Evolutionary conservation across 2,329 filamentous ascomycete species (phyloP).

Genomic region (Colletotrichum sp.): DNA sequence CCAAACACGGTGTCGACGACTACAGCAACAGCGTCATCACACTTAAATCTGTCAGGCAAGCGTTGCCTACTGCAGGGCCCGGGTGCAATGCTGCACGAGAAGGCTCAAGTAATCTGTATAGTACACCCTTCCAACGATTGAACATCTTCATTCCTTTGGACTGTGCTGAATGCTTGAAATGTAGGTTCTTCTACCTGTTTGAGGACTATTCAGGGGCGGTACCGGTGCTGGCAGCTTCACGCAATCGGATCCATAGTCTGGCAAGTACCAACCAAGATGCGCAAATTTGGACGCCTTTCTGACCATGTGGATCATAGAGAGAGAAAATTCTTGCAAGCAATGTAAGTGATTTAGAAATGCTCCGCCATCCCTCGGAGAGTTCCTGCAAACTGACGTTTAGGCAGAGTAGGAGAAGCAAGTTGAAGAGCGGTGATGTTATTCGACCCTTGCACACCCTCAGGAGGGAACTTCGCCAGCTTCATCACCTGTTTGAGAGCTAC

Average conservation of each 20-base stretch:
- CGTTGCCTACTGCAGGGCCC: slow-evolving; percentile 23
- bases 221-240: slow-evolving; percentile 54
- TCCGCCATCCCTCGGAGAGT: neutral
- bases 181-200: slow-evolving; percentile 67
- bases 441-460: slow-evolving; percentile 63
- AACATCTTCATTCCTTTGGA: neutral
- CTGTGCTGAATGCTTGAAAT: slow-evolving; percentile 40
- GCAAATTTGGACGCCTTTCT: neutral
- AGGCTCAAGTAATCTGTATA: slow-evolving; percentile 11
- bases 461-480: slow-evolving; percentile 63
- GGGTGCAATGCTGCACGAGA: neutral
- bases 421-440: slow-evolving; percentile 58
- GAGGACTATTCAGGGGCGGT: slow-evolving; percentile 69
- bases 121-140: neutral
- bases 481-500: slow-evolving; percentile 66
- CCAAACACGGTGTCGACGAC: slow-evolving; percentile 36
- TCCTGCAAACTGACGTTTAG: slow-evolving; percentile 3
- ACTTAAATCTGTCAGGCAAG: slow-evolving; percentile 42
- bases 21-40: slow-evolving; percentile 45
- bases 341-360: slow-evolving; percentile 29
- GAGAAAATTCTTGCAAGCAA: slow-evolving; percentile 36
- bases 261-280: slow-evolving; percentile 36
- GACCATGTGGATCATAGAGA: slow-evolving; percentile 28
- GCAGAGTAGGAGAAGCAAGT: slow-evolving; percentile 25
- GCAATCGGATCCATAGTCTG: slow-evolving; percentile 51